These are phyloP conservation scores for Coprinopsis marcescibilis DNA, from an alignment of 768 basidiomycete species.

Conservation along the genomic window DNA sequence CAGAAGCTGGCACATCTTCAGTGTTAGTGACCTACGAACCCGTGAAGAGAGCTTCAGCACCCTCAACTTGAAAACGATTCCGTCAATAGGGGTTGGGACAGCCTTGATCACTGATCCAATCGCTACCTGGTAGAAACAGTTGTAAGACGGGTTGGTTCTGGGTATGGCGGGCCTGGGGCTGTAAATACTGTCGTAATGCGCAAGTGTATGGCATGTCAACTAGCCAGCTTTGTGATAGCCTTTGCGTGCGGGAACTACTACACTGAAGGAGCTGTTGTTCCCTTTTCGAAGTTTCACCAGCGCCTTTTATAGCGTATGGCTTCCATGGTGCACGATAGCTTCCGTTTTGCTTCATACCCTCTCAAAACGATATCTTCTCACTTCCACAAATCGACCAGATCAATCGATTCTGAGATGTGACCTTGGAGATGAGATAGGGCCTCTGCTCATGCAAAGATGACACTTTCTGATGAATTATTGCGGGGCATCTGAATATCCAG, in stretches of 20 bases:
- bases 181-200: slow-evolving; percentile 72
- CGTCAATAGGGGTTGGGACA: slow-evolving; percentile 72
- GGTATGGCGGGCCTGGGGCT: slow-evolving; percentile 71
- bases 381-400: slow-evolving; percentile 46
- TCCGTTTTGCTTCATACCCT: slow-evolving; percentile 1
- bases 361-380: slow-evolving; percentile 51
- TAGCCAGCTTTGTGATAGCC: background rate
- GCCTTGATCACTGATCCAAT: slow-evolving; percentile 66
- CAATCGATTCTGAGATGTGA: slow-evolving; percentile 56
- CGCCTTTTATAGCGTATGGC: slow-evolving; percentile 63
- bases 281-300: slow-evolving; percentile 69
- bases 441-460: slow-evolving; percentile 17
- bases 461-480: slow-evolving; percentile 5
- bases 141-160: slow-evolving; percentile 87
- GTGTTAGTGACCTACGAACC: slow-evolving; percentile 88
- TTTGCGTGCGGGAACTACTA: too few relatives aligned
- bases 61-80: slow-evolving; percentile 95
- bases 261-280: background rate
- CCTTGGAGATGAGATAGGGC: slow-evolving; percentile 60
- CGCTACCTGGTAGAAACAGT: slow-evolving; percentile 86
- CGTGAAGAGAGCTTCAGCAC: slow-evolving; percentile 81
- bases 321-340: background rate
- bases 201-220: slow-evolving; percentile 83
- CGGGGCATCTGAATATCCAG: slow-evolving; percentile 25
- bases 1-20: too few relatives aligned